A percentile compares a stretch with the other conserved stretches of the same genome.
Evolutionary conservation across 2,329 filamentous ascomycete genomes (phyloP).

Genomic region (Aspergillus pseudotamarii): DNA sequence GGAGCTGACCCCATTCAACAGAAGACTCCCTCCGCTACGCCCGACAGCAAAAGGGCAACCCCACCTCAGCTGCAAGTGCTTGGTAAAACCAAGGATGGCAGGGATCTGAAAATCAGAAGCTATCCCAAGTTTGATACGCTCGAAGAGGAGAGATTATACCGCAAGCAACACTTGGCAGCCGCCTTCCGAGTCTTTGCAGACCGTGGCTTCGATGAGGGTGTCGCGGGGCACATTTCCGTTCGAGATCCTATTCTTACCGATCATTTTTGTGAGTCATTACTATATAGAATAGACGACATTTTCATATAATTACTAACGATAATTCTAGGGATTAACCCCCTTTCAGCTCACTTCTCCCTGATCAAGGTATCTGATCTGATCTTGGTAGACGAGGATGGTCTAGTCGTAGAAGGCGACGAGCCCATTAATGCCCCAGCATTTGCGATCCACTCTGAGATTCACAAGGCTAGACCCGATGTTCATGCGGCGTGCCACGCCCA

Average conservation of each 20-base stretch:
- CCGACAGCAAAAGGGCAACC: not conserved
- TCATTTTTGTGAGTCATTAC: conserved; percentile 44
- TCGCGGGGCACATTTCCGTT: conserved; percentile 49
- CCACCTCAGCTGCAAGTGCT: not conserved
- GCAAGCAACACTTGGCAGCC: conserved; percentile 45
- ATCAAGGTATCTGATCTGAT: conserved; percentile 45
- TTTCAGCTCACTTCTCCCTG: conserved; percentile 10
- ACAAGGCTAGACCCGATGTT: conserved; percentile 60
- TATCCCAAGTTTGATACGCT: not conserved
- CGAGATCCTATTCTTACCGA: conserved; percentile 38
- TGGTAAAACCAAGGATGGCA: not conserved
- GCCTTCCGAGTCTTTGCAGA: conserved; percentile 36
- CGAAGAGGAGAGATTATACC: not conserved
- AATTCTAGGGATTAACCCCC: not conserved
- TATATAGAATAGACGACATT: not conserved
- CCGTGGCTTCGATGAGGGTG: conserved; percentile 21
- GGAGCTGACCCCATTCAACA: not conserved
- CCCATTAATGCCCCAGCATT: conserved; percentile 51
- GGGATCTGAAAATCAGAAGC: not conserved
- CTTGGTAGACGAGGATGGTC: conserved; percentile 47
- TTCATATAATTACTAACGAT: not conserved
- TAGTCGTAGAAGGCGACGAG: conserved; percentile 42
- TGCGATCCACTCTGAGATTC: conserved; percentile 50
- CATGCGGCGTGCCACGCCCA: conserved; percentile 50
- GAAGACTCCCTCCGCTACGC: not conserved